phyloP scores from a whole-genome alignment of 2,329 filamentous ascomycete species.

The Ophiostoma sp. region DNA sequence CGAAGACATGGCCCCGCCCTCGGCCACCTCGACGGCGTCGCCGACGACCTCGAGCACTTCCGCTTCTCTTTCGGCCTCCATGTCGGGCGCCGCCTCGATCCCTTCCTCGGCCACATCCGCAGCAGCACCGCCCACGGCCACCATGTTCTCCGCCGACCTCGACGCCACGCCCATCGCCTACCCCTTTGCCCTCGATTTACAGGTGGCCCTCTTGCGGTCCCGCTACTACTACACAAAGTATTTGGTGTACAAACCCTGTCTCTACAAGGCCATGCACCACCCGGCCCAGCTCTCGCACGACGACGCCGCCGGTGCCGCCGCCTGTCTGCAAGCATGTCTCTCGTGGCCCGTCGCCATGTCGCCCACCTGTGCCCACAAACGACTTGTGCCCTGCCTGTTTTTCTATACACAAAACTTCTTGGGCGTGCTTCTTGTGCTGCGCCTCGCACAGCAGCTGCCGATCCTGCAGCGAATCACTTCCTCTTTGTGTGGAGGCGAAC shows the following conservation, averaged over 20 bases:
- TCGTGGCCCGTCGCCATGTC: constrained; percentile 62
- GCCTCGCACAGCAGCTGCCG: constrained; percentile 53
- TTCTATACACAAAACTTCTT: constrained; percentile 65
- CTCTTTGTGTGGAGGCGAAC: constrained; percentile 35
- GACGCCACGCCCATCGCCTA: constrained; percentile 47
- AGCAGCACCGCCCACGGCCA: constrained; percentile 13
- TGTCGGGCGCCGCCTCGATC: background rate
- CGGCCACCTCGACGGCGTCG: background rate
- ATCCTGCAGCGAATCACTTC: constrained; percentile 51
- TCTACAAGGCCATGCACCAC: constrained; percentile 61
- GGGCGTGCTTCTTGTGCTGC: constrained; percentile 57
- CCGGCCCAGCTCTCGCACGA: constrained; percentile 54
- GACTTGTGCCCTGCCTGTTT: constrained; percentile 59
- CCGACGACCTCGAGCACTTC: background rate
- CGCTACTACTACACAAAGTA: constrained; percentile 61
- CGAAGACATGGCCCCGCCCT: background rate
- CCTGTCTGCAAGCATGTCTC: constrained; percentile 58
- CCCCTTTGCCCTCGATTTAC: constrained; percentile 55
- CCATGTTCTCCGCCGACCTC: constrained; percentile 51
- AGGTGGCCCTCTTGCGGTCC: constrained; percentile 57
- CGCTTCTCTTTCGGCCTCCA: constrained; percentile 26
- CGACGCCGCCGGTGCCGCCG: constrained; percentile 55
- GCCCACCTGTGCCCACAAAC: constrained; percentile 57
- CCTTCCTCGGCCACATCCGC: background rate
- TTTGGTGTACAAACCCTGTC: constrained; percentile 57